These are phyloP conservation scores for Blastocladiella britannica DNA, from an alignment of 192 early-diverging fungal genomes.

Conservation along the genomic window DNA sequence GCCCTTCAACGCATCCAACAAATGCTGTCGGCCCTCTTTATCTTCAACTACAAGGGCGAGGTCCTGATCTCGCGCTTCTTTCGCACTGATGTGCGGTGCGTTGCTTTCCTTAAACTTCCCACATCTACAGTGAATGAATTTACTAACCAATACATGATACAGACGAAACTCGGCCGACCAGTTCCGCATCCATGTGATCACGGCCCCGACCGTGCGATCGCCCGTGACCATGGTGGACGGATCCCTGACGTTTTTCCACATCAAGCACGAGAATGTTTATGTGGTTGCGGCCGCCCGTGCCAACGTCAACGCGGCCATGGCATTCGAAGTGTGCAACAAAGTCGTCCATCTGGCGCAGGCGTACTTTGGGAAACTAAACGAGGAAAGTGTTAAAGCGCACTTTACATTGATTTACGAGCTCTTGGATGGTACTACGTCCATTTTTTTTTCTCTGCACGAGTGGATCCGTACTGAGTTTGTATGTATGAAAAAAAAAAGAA, in stretches of 20 bases:
- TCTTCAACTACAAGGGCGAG: constrained; percentile 61
- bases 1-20: no score
- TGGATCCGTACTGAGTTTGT: constrained; percentile 1
- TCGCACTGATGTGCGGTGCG: constrained; percentile 83
- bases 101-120: constrained; percentile 1
- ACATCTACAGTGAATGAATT: constrained; percentile 1
- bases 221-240: constrained; percentile 75
- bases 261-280: constrained; percentile 89
- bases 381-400: constrained; percentile 65
- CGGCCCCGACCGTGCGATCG: constrained; percentile 60
- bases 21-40: background rate
- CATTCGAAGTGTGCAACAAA: constrained; percentile 60
- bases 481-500: constrained; percentile 17
- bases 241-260: constrained; percentile 84
- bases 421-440: constrained; percentile 31
- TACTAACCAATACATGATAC: no score
- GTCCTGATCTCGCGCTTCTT: constrained; percentile 90
- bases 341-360: constrained; percentile 45
- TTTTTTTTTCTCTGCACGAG: background rate
- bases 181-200: constrained; percentile 92
- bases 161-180: constrained; percentile 86
- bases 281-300: constrained; percentile 55
- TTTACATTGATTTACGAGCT: constrained; percentile 75
- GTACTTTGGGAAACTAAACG: constrained; percentile 68
- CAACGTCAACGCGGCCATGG: constrained; percentile 57